phyloP scores from a whole-genome alignment of 2,329 filamentous ascomycete genomes.

The Xylariomycetidae sp. region DNA sequence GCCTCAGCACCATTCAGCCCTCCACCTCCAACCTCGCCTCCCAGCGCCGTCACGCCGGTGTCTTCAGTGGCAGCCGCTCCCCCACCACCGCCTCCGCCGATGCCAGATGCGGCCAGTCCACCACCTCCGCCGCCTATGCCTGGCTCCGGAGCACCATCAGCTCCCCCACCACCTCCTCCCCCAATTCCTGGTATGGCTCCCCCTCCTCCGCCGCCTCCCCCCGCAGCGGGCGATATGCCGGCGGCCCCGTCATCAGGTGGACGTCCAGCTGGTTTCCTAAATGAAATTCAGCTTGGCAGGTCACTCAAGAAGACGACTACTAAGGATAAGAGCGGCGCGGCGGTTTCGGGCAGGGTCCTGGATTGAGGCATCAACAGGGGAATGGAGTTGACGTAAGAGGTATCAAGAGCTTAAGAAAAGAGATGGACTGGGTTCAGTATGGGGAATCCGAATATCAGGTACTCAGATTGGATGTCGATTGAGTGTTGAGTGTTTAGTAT shows the following conservation, averaged over 20 bases:
- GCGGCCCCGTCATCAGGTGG: conserved; percentile 42
- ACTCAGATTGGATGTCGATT: too few relatives aligned
- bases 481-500: too few relatives aligned
- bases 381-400: too few relatives aligned
- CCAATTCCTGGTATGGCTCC: conserved; percentile 34
- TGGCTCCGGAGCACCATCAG: conserved; percentile 33
- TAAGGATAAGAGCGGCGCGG: conserved; percentile 73
- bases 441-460: too few relatives aligned
- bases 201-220: conserved; percentile 39
- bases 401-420: background rate
- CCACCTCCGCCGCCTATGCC: conserved; percentile 35
- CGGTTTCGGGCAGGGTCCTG: conserved; percentile 72
- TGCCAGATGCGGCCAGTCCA: conserved; percentile 29
- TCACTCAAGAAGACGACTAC: conserved; percentile 83
- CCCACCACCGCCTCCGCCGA: conserved; percentile 34
- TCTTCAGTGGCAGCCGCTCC: conserved; percentile 23
- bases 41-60: conserved; percentile 27
- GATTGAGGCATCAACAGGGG: conserved; percentile 29
- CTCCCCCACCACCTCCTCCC: conserved; percentile 41
- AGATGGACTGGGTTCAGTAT: too few relatives aligned
- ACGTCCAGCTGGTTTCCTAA: conserved; percentile 62
- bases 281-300: conserved; percentile 77
- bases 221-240: conserved; percentile 37
- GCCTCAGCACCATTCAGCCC: conserved; percentile 30
- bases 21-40: conserved; percentile 22